These are phyloP conservation scores for Hypoxylon sp. DNA, from an alignment of 2,329 filamentous ascomycete species.

Conservation along the genomic window DNA sequence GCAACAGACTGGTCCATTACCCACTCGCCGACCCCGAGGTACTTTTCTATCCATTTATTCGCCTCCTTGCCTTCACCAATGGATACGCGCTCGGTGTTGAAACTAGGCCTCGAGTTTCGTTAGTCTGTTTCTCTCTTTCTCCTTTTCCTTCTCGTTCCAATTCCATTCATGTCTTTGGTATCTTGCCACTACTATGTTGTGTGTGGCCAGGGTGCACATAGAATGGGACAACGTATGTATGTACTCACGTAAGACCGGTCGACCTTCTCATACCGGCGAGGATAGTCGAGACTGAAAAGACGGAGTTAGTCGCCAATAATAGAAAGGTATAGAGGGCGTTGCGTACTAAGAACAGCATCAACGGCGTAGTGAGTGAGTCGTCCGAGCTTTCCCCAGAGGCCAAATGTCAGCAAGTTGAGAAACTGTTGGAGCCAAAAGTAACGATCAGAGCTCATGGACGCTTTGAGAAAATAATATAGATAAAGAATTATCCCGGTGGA, in stretches of 20 bases:
- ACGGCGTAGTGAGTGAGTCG: constrained; percentile 95
- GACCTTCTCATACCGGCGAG: constrained; percentile 97
- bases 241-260: constrained; percentile 94
- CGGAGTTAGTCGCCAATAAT: constrained; percentile 37
- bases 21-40: constrained; percentile 95
- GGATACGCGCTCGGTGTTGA: constrained; percentile 87
- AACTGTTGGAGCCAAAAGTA: constrained; percentile 60
- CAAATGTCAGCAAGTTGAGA: constrained; percentile 78
- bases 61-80: constrained; percentile 86
- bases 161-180: constrained; percentile 8
- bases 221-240: constrained; percentile 41
- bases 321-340: constrained; percentile 22
- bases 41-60: constrained; percentile 91
- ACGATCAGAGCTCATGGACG: constrained; percentile 60
- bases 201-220: neutral
- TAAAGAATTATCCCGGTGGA: neutral
- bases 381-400: constrained; percentile 85
- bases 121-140: constrained; percentile 55
- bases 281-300: constrained; percentile 84
- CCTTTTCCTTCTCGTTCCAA: constrained; percentile 11
- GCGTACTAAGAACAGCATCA: constrained; percentile 90
- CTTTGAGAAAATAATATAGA: constrained; percentile 22
- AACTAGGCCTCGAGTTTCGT: constrained; percentile 75
- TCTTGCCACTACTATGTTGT: constrained; percentile 6
- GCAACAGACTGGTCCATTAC: constrained; percentile 98